phyloP scores from a whole-genome alignment of 2,329 filamentous ascomycete species.

The Phoma sp. region DNA sequence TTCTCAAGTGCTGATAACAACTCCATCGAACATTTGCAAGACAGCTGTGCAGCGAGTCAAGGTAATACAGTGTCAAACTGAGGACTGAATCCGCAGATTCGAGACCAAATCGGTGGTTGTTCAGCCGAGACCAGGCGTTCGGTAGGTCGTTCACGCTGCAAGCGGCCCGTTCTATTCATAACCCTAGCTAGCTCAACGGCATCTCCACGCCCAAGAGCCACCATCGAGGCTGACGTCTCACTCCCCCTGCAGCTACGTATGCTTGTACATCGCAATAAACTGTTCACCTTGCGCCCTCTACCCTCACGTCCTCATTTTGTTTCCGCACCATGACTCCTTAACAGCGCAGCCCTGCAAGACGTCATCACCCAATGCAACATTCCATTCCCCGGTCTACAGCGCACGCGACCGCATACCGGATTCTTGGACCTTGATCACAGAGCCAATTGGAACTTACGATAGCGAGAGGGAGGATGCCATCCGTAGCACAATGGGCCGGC shows the following conservation, averaged over 20 bases:
- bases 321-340: conserved; percentile 6
- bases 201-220: conserved; percentile 15
- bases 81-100: not conserved
- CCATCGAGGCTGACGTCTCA: conserved; percentile 1
- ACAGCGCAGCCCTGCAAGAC: not conserved
- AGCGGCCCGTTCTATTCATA: conserved; percentile 17
- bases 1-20: not conserved
- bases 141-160: conserved; percentile 18
- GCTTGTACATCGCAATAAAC: conserved; percentile 15
- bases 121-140: conserved; percentile 15
- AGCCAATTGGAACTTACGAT: conserved; percentile 1
- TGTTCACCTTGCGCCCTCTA: conserved; percentile 1
- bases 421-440: conserved; percentile 1
- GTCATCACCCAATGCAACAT: conserved; percentile 17
- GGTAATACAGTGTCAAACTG: not conserved
- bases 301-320: not conserved
- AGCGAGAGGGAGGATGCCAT: conserved; percentile 32
- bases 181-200: conserved; percentile 13
- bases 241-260: conserved; percentile 13
- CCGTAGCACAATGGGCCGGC: conserved; percentile 67
- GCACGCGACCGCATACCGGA: conserved; percentile 12
- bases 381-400: conserved; percentile 13
- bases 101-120: not conserved
- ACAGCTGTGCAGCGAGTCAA: not conserved
- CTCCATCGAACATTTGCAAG: too few relatives aligned